Evolutionary conservation across 495 filamentous ascomycete species (phyloP).

Genomic region (Tuber brumale): DNA sequence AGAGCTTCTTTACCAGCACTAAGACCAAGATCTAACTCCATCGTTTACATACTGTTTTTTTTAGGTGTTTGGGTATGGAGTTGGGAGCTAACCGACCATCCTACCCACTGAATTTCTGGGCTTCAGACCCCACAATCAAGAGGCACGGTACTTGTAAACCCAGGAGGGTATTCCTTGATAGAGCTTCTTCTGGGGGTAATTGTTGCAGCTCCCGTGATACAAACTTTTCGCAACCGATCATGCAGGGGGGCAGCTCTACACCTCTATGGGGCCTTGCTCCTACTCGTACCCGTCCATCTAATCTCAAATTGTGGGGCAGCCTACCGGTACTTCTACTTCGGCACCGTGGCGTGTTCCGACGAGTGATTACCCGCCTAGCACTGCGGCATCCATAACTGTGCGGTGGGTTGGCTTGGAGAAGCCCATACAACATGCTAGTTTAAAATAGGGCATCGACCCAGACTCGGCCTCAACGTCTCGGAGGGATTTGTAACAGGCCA

Average conservation of each 20-base stretch:
- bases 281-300: background rate
- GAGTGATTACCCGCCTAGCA: background rate
- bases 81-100: background rate
- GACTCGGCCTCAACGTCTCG: background rate
- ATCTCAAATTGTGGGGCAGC: background rate
- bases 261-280: background rate
- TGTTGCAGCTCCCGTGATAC: background rate
- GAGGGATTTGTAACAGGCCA: background rate
- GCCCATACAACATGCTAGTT: background rate
- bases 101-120: background rate
- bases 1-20: background rate
- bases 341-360: background rate
- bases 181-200: background rate
- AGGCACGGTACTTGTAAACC: background rate
- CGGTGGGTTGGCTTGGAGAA: background rate
- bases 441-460: background rate
- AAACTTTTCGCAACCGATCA: background rate
- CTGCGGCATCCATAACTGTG: background rate
- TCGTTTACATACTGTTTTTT: background rate
- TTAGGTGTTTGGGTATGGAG: background rate
- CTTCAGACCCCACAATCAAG: background rate
- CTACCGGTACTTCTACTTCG: background rate
- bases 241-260: background rate
- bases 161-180: background rate
- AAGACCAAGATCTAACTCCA: background rate